Evolutionary conservation across 305 asterid species (phyloP), one percentile per base, ranked within the genome.

Genomic region (Rubia occidens): DNA sequence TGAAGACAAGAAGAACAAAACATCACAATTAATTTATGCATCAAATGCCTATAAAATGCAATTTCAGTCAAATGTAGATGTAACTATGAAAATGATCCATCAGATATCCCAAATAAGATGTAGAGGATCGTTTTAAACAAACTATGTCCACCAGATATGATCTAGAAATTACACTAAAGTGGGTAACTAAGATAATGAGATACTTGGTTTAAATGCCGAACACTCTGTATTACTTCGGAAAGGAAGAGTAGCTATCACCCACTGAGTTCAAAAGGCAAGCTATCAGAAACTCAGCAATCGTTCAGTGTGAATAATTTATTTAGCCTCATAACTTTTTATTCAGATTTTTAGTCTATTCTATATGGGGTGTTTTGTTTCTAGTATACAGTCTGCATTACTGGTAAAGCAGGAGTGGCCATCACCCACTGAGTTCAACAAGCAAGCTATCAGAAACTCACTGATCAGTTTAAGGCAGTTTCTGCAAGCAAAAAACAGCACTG

Each of bases 181-280:
- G n/a, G 68, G 1, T 42, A 60, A 37, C 15, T 59, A 29, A 66
- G 43, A 4, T 3, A 69, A 24, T 26, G 58, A 69, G 47, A 56
- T 37, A 43, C 71, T 73, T 47, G 91, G 98, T 97, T 91, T 95
- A 89, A 91, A 95, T 10, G 80, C 78, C 32, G 88, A 75, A 78
- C 96, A 91, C 72, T 88, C 96, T 1, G 98, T 88, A 74, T 74
- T 88, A 83, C 96, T 89, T 82, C 76, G 85, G 83, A 95, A 91
- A 78, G 97, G 97, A 72, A 91, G 88, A 74, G 96, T 88, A 44
- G 95, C 98, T 85, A 88, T 71, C 59, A 86, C 98, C 11, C 86
- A 85, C 85, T 95, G 99, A n/a, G n/a, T n/a, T n/a, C n/a, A n/a
- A n/a, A n/a, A n/a, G n/a, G n/a, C n/a, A n/a, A n/a, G n/a, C n/a